Base-by-base conservation (phyloP, 192 early-diverging fungal genomes). In the Rhizophagus clarus region DNA sequence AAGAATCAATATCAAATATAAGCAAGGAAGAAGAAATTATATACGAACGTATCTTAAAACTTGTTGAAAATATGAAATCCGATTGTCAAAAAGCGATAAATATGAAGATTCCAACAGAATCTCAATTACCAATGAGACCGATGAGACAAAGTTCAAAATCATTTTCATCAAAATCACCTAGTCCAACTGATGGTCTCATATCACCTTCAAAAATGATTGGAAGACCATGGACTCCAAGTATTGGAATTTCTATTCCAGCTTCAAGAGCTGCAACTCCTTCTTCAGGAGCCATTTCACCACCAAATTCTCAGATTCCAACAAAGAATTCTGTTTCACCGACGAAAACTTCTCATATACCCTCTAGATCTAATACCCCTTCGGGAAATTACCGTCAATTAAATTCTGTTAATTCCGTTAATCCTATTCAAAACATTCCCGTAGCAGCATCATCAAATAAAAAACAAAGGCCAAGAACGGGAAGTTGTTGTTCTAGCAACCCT, bases 81-180 rank as follows among this genome's bases (percentile, higher is more conserved):
- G 77, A 79, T 60, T 69, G 77, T 61, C 69, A n/a, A 4, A 45
- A 61, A 70, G 64, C 77, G 10, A 61, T 79, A 37, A 70, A 79
- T 70, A 32, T 70, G 2, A 79, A 79, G 10, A 69, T 70, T 70
- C 49, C 77, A 51, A 56, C 45, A 49, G 4, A 10, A 9, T 79
- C 77, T 22, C 15, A 47, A 60, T 61, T 79, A 34, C 77, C 77
- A 0, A 79, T 69, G 20, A 26, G 22, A 8, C 77, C 64, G 4
- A 72, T 17, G 20, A 29, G 67, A 45, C 17, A 63, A 28, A 12
- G 28, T 29, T 29, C 62, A n/a, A 63, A 20, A 26, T 12, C 10
- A 29, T 11, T 10, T 28, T 28, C 28, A 63, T 63, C 62, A 63
- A 63, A 63, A 63, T n/a, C 62, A 63, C 28, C 62, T 8, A 63